Conservation (phyloP, 768 basidiomycete genomes). For the Mrakia gelida region DNA sequence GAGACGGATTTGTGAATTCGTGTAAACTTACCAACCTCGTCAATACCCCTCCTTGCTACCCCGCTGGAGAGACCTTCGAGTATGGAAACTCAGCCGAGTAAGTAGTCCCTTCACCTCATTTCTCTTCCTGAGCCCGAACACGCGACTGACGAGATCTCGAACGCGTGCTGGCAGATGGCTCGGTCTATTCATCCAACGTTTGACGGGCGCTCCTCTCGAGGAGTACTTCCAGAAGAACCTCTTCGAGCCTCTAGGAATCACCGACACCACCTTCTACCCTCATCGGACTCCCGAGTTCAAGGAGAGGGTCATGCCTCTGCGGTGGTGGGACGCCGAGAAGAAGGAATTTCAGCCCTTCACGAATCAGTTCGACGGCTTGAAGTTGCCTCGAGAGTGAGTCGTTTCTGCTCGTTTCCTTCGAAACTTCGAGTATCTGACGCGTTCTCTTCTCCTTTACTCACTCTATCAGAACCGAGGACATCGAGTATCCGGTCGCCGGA, state of each 20-base stretch:
- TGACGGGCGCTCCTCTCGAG: constrained; percentile 38
- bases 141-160: constrained; percentile 32
- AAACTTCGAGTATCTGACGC: neutral
- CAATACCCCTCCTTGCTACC: constrained; percentile 36
- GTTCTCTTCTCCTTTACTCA: neutral
- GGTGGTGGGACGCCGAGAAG: constrained; percentile 24
- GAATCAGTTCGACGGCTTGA: constrained; percentile 34
- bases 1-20: constrained; percentile 38
- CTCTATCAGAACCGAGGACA: constrained; percentile 33
- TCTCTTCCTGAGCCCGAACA: constrained; percentile 26
- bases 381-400: constrained; percentile 38
- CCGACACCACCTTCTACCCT: constrained; percentile 38
- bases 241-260: constrained; percentile 41
- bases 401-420: neutral
- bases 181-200: constrained; percentile 31
- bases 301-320: constrained; percentile 34
- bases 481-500: constrained; percentile 41
- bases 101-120: neutral
- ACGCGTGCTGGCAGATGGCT: constrained; percentile 36
- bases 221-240: constrained; percentile 41
- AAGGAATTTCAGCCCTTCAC: constrained; percentile 34
- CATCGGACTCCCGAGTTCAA: constrained; percentile 31
- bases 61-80: constrained; percentile 36
- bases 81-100: constrained; percentile 41
- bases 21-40: constrained; percentile 41